These are phyloP conservation scores for Termitomyces sp. DNA, from an alignment of 768 basidiomycete species.

Conservation along the genomic window DNA sequence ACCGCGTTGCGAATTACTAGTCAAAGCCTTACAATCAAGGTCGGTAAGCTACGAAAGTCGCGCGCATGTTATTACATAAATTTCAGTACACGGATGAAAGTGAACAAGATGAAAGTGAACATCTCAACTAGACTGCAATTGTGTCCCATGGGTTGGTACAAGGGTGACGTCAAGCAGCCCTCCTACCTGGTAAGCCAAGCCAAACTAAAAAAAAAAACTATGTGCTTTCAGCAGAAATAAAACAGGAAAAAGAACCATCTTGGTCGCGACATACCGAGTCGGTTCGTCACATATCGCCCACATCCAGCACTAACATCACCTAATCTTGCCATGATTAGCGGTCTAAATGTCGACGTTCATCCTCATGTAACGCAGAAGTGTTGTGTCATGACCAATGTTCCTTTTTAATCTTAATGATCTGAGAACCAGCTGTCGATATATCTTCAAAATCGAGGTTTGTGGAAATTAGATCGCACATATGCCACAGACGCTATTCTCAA, in stretches of 20 bases:
- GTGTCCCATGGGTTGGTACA: conserved; percentile 79
- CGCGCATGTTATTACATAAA: too few species aligned
- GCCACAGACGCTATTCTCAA: too few species aligned
- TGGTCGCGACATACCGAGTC: conserved; percentile 95
- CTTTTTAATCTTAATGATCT: too few species aligned
- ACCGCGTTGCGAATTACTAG: too few species aligned
- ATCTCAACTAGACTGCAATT: conserved; percentile 87
- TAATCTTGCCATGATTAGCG: conserved; percentile 37
- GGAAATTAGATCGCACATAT: too few species aligned
- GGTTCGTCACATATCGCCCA: conserved; percentile 33
- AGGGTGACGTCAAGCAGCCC: conserved; percentile 86
- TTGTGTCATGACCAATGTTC: too few species aligned
- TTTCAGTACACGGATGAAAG: too few species aligned
- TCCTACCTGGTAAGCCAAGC: conserved; percentile 88
- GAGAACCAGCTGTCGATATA: too few species aligned
- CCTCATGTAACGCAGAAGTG: conserved; percentile 92
- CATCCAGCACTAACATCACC: background rate
- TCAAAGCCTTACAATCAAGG: too few species aligned
- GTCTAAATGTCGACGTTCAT: conserved; percentile 87
- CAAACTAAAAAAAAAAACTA: conserved; percentile 73
- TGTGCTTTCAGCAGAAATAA: conserved; percentile 94
- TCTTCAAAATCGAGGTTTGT: too few species aligned
- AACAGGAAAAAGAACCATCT: conserved; percentile 76
- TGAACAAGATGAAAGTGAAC: too few species aligned
- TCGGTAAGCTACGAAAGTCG: too few species aligned